Conservation (phyloP, 2,329 filamentous ascomycete genomes). For the Fusarium pininemorale region DNA sequence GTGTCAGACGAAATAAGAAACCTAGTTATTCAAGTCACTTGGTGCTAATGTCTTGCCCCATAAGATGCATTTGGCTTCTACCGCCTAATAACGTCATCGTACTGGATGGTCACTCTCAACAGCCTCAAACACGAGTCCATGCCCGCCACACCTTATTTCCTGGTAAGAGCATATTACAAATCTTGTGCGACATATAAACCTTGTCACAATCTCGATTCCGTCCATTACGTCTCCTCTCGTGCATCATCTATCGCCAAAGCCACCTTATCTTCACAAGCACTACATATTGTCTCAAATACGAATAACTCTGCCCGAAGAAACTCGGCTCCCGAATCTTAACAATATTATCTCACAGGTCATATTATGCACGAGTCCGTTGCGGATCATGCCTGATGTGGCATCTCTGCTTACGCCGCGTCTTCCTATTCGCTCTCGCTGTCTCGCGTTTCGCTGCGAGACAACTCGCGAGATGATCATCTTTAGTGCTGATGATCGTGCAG, state of each 20-base stretch:
- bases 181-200: constrained; percentile 21
- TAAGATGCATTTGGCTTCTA: background rate
- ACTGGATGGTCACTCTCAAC: rapidly evolving
- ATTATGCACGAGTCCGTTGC: background rate
- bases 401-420: background rate
- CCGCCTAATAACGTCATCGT: background rate
- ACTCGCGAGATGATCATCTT: background rate
- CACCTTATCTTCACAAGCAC: background rate
- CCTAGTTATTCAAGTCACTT: background rate
- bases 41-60: rapidly evolving
- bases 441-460: constrained; percentile 2
- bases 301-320: background rate
- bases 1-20: rapidly evolving
- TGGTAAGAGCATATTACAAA: background rate
- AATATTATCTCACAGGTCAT: background rate
- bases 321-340: background rate
- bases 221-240: background rate
- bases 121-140: background rate
- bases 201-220: background rate
- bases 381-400: background rate
- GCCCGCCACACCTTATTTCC: background rate
- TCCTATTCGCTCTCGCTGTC: background rate
- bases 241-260: background rate
- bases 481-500: background rate
- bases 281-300: background rate